These are phyloP conservation scores for Coriolopsis trogii DNA, from an alignment of 1,284 basidiomycete genomes.

Conservation along the genomic window DNA sequence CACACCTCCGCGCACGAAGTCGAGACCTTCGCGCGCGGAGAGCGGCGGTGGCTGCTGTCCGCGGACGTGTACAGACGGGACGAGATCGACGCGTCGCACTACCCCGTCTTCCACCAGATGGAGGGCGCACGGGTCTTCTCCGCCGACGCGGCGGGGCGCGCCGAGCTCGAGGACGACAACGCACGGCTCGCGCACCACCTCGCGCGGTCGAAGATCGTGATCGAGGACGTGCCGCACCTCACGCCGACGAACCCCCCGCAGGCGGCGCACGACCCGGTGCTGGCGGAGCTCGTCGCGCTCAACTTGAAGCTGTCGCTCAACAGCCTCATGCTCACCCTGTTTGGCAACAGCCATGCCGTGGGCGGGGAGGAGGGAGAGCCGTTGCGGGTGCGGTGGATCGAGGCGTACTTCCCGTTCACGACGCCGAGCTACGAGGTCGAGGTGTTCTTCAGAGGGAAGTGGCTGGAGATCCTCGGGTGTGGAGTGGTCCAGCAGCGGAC, in stretches of 20 bases:
- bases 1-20: constrained; percentile 99
- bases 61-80: constrained; percentile 99
- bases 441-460: constrained; percentile 94
- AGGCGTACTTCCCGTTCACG: constrained; percentile 98
- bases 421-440: constrained; percentile 98
- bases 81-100: constrained; percentile 97
- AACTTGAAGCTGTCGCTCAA: constrained; percentile 95
- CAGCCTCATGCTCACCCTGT: constrained; percentile 83
- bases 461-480: constrained; percentile 96
- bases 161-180: constrained; percentile 68
- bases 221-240: constrained; percentile 84
- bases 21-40: constrained; percentile 80
- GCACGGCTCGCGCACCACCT: constrained; percentile 63
- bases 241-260: constrained; percentile 84
- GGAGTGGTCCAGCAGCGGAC: constrained; percentile 93
- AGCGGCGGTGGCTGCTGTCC: constrained; percentile 87
- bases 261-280: constrained; percentile 68
- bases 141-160: constrained; percentile 52
- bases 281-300: constrained; percentile 73
- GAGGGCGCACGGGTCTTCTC: constrained; percentile 90
- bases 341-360: constrained; percentile 63
- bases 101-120: constrained; percentile 99
- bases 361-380: constrained; percentile 61
- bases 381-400: constrained; percentile 93
- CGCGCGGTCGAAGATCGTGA: constrained; percentile 72